Conservation (phyloP, 441 rosid genomes). For the Omphalea diandra region DNA sequence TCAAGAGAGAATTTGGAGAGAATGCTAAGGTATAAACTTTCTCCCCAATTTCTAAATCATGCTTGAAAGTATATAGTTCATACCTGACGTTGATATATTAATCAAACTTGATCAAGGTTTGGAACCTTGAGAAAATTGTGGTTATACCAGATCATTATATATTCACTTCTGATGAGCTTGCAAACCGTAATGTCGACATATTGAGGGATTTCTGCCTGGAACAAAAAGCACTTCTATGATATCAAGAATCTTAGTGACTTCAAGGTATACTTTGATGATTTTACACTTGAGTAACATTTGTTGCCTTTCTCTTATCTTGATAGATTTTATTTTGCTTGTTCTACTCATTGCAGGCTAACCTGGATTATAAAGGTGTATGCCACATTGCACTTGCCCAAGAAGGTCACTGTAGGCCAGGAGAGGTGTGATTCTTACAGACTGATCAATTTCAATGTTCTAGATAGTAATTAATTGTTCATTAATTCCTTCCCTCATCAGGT, state of each 20-base stretch:
- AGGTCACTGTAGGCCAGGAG: slow-evolving; percentile 99
- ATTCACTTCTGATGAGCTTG: slow-evolving; percentile 91
- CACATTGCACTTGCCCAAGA: slow-evolving; percentile 98
- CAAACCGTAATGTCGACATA: slow-evolving; percentile 94
- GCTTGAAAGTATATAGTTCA: neutral
- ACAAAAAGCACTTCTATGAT: slow-evolving; percentile 92
- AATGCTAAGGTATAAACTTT: slow-evolving; percentile 59
- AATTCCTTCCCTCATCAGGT: slow-evolving; percentile 67
- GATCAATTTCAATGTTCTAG: too few relatives aligned
- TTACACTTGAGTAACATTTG: slow-evolving; percentile 1
- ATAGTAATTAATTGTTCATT: slow-evolving; percentile 8
- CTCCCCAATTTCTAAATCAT: neutral
- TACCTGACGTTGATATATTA: slow-evolving; percentile 36
- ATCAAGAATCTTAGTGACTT: slow-evolving; percentile 84
- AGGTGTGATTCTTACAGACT: slow-evolving; percentile 43
- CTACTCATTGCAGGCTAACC: slow-evolving; percentile 81
- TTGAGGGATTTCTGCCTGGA: slow-evolving; percentile 87
- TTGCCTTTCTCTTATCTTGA: too few relatives aligned
- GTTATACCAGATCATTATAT: slow-evolving; percentile 97
- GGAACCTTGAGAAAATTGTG: slow-evolving; percentile 94
- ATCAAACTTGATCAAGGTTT: slow-evolving; percentile 52
- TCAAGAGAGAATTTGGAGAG: slow-evolving; percentile 83
- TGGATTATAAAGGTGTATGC: slow-evolving; percentile 97
- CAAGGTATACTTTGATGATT: slow-evolving; percentile 44
- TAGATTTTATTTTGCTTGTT: too few relatives aligned